phyloP scores from a whole-genome alignment of 2,329 filamentous ascomycete species.

The Rhexocercosporidium sp. region DNA sequence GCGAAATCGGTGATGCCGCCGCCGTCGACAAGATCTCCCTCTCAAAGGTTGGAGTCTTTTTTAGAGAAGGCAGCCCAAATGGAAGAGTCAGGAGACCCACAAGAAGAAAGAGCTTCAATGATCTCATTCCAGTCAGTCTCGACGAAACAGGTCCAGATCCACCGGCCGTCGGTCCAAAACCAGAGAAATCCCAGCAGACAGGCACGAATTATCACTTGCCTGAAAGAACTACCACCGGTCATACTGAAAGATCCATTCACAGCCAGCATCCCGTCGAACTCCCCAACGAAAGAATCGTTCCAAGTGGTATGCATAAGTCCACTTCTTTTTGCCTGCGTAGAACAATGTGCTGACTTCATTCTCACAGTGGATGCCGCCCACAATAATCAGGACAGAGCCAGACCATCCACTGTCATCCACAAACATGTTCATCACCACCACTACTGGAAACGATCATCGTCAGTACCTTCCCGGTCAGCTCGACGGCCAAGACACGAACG shows the following conservation, averaged over 20 bases:
- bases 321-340: neutral
- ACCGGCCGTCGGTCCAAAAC: conserved; percentile 38
- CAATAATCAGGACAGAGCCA: conserved; percentile 20
- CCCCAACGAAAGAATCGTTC: neutral
- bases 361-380: conserved; percentile 25
- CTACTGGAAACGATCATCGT: conserved; percentile 54
- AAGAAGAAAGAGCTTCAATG: conserved; percentile 43
- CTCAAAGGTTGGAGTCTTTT: conserved; percentile 17
- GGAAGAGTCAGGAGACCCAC: conserved; percentile 26
- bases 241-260: conserved; percentile 30
- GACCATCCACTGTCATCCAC: conserved; percentile 45
- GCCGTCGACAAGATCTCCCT: conserved; percentile 6
- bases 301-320: neutral
- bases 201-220: conserved; percentile 26
- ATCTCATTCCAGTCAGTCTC: conserved; percentile 46
- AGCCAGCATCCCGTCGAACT: conserved; percentile 26
- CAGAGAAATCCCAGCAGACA: conserved; percentile 27
- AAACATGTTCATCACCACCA: conserved; percentile 66
- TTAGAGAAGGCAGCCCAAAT: conserved; percentile 15
- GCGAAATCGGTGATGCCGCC: neutral
- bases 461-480: conserved; percentile 21
- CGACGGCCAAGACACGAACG: conserved; percentile 21
- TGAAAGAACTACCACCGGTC: conserved; percentile 33
- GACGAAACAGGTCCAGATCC: conserved; percentile 41
- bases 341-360: neutral